Conservation (phyloP, 1,284 basidiomycete genomes). For the Naganishia albida region DNA sequence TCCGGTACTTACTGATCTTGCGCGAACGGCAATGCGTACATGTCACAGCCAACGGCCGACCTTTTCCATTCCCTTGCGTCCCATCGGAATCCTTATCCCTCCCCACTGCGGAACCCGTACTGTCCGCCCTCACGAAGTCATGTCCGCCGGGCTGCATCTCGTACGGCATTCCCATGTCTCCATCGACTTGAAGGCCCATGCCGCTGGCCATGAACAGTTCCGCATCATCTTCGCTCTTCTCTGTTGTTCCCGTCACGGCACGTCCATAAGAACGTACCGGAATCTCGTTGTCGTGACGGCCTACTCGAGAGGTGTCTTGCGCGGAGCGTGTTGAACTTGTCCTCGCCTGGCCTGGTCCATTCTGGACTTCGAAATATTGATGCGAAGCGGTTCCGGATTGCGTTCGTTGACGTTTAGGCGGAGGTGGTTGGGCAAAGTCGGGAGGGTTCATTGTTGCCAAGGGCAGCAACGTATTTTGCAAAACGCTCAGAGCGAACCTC, state of each 20-base stretch:
- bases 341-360: neutral
- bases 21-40: constrained; percentile 31
- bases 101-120: neutral
- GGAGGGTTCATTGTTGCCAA: neutral
- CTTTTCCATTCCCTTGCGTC: neutral
- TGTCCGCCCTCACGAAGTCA: neutral
- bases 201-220: constrained; percentile 10
- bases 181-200: neutral
- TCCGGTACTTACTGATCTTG: constrained; percentile 30
- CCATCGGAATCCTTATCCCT: constrained; percentile 23
- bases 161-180: neutral
- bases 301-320: neutral
- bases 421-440: constrained; percentile 20
- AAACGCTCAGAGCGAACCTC: too few relatives aligned
- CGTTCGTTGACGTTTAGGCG: constrained; percentile 20
- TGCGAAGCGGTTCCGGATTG: neutral
- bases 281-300: neutral
- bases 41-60: constrained; percentile 31
- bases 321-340: constrained; percentile 7
- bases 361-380: neutral
- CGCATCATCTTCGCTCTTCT: constrained; percentile 18
- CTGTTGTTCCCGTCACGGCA: constrained; percentile 1
- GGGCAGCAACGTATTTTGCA: too few relatives aligned
- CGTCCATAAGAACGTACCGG: neutral
- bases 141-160: constrained; percentile 6